Percentiles rank a stretch among this genome's conserved stretches.
These are phyloP conservation scores for Durusdinium trenchii DNA, from an alignment of 73 alveolate species.

Conservation along the genomic window DNA sequence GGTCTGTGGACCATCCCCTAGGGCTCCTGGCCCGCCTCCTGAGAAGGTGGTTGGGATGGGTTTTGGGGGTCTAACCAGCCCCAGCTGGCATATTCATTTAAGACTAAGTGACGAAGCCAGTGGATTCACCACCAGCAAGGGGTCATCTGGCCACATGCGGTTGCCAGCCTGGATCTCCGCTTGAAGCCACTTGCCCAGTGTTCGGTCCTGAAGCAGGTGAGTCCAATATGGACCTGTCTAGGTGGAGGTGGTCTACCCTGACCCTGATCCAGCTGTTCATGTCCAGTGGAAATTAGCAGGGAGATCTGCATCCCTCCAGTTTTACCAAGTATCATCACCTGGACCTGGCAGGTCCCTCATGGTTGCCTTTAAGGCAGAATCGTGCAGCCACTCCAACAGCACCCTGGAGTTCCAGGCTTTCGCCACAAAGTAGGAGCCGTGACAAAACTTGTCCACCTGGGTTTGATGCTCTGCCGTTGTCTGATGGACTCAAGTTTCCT, in stretches of 20 bases:
- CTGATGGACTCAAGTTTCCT: background rate
- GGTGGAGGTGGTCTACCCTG: background rate
- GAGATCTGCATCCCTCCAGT: too few species aligned
- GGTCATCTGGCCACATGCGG: background rate
- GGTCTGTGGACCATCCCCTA: too few species aligned
- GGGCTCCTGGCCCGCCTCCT: too few species aligned
- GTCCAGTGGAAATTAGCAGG: background rate
- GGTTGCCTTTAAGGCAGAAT: background rate
- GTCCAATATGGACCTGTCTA: background rate
- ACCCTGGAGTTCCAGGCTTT: background rate
- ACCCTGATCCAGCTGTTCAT: background rate
- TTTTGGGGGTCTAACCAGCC: too few species aligned
- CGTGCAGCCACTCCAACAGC: constrained; percentile 24
- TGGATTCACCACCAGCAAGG: background rate
- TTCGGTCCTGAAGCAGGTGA: background rate
- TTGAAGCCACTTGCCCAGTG: background rate
- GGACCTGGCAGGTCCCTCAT: background rate
- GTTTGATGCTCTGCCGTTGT: background rate
- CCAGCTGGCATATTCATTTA: too few species aligned
- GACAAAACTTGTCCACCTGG: background rate
- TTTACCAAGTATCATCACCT: too few species aligned
- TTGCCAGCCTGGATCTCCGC: background rate
- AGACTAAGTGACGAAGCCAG: background rate
- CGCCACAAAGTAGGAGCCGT: background rate
- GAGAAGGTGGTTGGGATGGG: too few species aligned